These are phyloP conservation scores for Talaromyces thailandensis DNA, from an alignment of 495 filamentous ascomycete species.

Conservation along the genomic window DNA sequence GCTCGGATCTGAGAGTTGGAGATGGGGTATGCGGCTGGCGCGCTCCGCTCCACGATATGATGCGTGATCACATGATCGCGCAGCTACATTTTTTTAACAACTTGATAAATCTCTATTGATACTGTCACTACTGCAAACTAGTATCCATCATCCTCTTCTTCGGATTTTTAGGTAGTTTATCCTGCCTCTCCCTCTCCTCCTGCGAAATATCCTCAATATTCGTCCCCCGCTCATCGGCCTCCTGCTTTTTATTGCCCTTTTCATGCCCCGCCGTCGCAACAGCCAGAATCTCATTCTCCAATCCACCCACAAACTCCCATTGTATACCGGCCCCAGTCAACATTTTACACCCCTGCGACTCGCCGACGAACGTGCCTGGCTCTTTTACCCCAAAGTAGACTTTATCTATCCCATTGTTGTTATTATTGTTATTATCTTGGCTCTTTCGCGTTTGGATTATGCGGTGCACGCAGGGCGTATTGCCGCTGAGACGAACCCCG, in stretches of 20 bases:
- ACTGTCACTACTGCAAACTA: not conserved
- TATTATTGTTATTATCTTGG: not conserved
- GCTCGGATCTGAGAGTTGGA: not conserved
- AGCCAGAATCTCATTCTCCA: constrained; percentile 72
- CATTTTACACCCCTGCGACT: constrained; percentile 63
- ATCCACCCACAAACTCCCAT: constrained; percentile 59
- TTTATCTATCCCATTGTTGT: constrained; percentile 47
- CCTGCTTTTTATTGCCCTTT: constrained; percentile 22
- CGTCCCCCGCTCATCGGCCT: constrained; percentile 20
- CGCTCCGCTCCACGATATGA: not conserved
- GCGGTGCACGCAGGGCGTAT: constrained; percentile 72
- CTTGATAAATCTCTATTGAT: not conserved
- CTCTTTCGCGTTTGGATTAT: constrained; percentile 49
- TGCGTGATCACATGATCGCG: not conserved
- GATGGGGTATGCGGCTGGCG: not conserved
- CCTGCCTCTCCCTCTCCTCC: constrained; percentile 25
- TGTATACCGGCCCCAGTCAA: constrained; percentile 67
- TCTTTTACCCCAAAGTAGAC: constrained; percentile 87
- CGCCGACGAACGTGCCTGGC: constrained; percentile 77
- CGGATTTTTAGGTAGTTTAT: constrained; percentile 30
- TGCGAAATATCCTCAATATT: constrained; percentile 27
- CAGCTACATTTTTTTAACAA: not conserved
- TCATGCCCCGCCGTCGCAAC: constrained; percentile 78
- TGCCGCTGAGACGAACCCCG: constrained; percentile 69
- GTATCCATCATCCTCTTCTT: constrained; percentile 41